Evolutionary conservation across 164 flowering plant genomes (phyloP), one percentile per base, ranked within the genome.

Genomic region (Chloranthus sessilifolius): DNA sequence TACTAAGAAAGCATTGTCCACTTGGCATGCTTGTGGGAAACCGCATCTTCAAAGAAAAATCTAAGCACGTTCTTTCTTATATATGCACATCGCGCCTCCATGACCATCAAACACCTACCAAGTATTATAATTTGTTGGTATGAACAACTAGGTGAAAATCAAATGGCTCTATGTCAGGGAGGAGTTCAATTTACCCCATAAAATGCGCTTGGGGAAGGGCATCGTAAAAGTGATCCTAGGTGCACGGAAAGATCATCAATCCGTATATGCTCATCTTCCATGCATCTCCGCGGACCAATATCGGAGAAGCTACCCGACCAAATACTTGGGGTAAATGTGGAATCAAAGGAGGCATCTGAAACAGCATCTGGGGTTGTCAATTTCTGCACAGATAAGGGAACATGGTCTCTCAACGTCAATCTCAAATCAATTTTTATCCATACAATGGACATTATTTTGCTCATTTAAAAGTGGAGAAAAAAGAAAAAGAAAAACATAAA

Each of bases 21-120:
- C 69, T 58, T 75, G 74, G 34, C 63, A 59, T 20, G 67, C 47
- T 52, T 63, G 76, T 1, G 88, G 95, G 52, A 88, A 79, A 43
- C 62, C 63, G 60, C 74, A 63, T 82, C 90, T 56, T 83, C 77
- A 60, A 91, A 88, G 50, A 88, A 76, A 30, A 91, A 62, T 47
- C 70, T 73, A 12, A 70, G 59, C 5, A 65, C 80, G 73, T 88
- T 81, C 43, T 76, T 73, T 50, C 69, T 74, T 19, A 88, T 52
- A 74, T 65, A 91, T 29, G 88, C 74, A 30, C 98, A 61, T 88
- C 95, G 92, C 65, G 15, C 98, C 98, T 31, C 96, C 98, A 74
- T 91, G 98, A 36, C 98, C 98, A 69, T 91, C 98, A 68, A 88
- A 88, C 12, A 91, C 83, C 91, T 85, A 28, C 17, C n/a, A n/a